Base-by-base conservation (phyloP, 2,329 filamentous ascomycete species). In the Fusarium denticulatum region DNA sequence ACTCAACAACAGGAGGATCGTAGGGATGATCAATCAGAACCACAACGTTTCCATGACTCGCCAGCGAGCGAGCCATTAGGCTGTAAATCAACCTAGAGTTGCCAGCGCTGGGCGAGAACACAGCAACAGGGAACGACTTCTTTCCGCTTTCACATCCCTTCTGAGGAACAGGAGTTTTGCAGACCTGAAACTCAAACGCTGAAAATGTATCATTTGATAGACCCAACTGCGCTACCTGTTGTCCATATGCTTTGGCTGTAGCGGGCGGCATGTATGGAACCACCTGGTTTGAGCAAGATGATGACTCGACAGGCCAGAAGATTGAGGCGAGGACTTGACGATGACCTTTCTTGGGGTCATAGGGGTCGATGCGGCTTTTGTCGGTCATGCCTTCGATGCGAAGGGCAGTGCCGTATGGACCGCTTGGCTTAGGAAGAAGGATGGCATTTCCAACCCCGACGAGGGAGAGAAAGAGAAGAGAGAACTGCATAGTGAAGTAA, bases 21-120 rank as follows among this genome's bases (percentile, higher is more conserved):
- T 85, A 83, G 0, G 86, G 82, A 57, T 88, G 87, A 63, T 89
- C 87, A 30, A 89, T 78, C 0, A 85, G 79, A 18, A 87, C 78
- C 6, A 89, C 84, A 1, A 83, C 79, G 55, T 83, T 85, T 0
- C 86, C 86, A 11, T 83, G 79, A 22, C 84, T 85, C 1, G 86
- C 85, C 7, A 89, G 79, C 7, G 85, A 82, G 6, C 82, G 81
- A 4, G 85, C 84, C 64, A 85, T 80, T 10, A 81, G 82, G 8
- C 78, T 81, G 71, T 88, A 86, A 3, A 86, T 50, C 2, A 85
- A 74, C 2, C 86, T 80, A 0, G 84, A 83, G 10, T 82, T 82
- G 7, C 83, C 83, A 36, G 83, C 79, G 7, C 85, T 87, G 3
- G 86, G 83, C 0, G 84, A 85, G 47, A 89, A 82, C 14, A 88